Conservation (phyloP, 164 flowering plant genomes). For the Euptelea pleiosperma region DNA sequence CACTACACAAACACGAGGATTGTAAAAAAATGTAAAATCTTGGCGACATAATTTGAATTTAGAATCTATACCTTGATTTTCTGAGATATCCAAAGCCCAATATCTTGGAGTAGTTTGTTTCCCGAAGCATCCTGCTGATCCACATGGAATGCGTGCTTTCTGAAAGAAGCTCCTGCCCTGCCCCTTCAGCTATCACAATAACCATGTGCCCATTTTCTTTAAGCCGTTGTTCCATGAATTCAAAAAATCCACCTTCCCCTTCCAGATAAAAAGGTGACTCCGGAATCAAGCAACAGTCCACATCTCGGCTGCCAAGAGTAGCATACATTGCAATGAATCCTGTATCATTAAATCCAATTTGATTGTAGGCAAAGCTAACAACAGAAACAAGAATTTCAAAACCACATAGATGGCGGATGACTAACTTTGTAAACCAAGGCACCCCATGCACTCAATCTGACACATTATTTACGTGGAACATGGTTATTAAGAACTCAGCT, state of each 20-base stretch:
- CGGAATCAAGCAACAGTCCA: conserved; percentile 97
- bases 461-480: background rate
- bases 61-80: conserved; percentile 58
- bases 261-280: conserved; percentile 90
- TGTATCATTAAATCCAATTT: conserved; percentile 35
- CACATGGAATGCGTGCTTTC: conserved; percentile 38
- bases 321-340: conserved; percentile 98
- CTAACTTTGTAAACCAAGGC: background rate
- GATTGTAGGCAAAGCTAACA: background rate
- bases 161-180: conserved; percentile 75
- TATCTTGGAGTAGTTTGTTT: conserved; percentile 78
- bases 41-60: background rate
- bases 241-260: conserved; percentile 89
- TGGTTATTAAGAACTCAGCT: background rate
- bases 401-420: background rate
- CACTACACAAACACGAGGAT: too few relatives aligned
- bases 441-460: background rate
- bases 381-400: background rate
- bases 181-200: conserved; percentile 94
- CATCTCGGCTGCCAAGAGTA: conserved; percentile 98
- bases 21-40: background rate
- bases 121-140: conserved; percentile 76
- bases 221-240: conserved; percentile 67
- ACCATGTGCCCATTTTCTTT: conserved; percentile 95
- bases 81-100: conserved; percentile 87